phyloP scores from a whole-genome alignment of 192 early-diverging fungal species.

The Backusella westeae region DNA sequence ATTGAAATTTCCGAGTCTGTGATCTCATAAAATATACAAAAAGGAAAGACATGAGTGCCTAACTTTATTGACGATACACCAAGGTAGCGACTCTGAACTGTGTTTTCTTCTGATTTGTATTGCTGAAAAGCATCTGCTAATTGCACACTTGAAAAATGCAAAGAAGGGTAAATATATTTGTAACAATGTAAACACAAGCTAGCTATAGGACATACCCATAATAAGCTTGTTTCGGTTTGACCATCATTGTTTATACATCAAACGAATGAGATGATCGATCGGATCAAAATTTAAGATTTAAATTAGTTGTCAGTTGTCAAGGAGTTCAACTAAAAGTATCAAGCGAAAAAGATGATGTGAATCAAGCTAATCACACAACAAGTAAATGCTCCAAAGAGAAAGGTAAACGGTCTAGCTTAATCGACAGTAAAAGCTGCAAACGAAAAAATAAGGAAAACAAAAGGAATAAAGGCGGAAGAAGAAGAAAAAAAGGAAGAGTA shows the following conservation, averaged over 20 bases:
- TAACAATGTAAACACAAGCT: not conserved
- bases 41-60: slow-evolving; percentile 2
- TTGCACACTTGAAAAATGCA: not conserved
- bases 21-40: slow-evolving; percentile 20
- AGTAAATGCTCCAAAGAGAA: not conserved
- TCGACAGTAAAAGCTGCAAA: not conserved
- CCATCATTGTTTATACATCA: slow-evolving; percentile 1
- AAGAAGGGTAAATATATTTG: not conserved
- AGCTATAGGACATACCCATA: slow-evolving; percentile 2
- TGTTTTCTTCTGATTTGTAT: not conserved
- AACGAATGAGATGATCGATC: not conserved
- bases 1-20: slow-evolving; percentile 18
- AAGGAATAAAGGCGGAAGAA: not conserved
- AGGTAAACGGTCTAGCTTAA: not conserved
- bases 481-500: not conserved
- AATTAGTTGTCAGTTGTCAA: slow-evolving; percentile 3
- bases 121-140: not conserved
- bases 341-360: not conserved
- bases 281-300: not conserved
- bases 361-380: slow-evolving; percentile 1
- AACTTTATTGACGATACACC: slow-evolving; percentile 8
- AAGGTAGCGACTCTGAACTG: slow-evolving; percentile 7
- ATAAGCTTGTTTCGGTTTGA: not conserved
- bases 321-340: not conserved
- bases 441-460: not conserved